phyloP scores from a whole-genome alignment of 148 eudicot genomes.

The Rhododendron henanense region DNA sequence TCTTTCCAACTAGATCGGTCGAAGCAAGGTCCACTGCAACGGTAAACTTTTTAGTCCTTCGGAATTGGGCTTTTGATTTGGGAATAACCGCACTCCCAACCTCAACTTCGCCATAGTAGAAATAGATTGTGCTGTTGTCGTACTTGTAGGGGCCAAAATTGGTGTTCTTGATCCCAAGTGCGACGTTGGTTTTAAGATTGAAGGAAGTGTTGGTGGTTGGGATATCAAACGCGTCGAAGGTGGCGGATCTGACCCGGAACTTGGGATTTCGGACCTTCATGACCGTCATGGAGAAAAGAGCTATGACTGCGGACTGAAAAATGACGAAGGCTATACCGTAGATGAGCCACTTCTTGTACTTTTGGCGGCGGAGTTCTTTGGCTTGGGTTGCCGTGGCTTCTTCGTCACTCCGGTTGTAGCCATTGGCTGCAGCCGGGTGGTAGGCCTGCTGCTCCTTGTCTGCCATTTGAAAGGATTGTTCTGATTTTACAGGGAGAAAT shows the following conservation, averaged over 20 bases:
- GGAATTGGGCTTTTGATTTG: not conserved
- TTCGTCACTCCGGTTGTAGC: not conserved
- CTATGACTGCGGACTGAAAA: slow-evolving; percentile 4
- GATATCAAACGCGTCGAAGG: not conserved
- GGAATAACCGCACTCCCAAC: slow-evolving; percentile 8
- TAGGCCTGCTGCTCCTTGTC: not conserved
- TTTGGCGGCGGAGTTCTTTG: slow-evolving; percentile 9
- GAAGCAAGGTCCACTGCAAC: not conserved
- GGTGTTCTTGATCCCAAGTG: slow-evolving; percentile 17
- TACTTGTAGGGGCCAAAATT: slow-evolving; percentile 6
- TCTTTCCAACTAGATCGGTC: no score
- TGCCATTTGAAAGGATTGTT: not conserved
- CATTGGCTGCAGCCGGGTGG: not conserved
- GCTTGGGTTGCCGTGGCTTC: not conserved
- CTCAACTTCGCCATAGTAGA: not conserved
- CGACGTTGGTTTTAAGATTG: not conserved
- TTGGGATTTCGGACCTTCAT: slow-evolving; percentile 18
- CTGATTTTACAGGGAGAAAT: not conserved
- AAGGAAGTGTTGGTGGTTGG: not conserved
- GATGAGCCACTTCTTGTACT: not conserved
- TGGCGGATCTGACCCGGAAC: slow-evolving; percentile 8
- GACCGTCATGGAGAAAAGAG: slow-evolving; percentile 5
- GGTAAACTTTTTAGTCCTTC: slow-evolving; percentile 11
- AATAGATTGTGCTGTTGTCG: not conserved
- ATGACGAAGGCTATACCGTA: not conserved